Percentiles rank a stretch among this genome's conserved stretches.
phyloP scores from a whole-genome alignment of 148 eudicot genomes.

The Amaranthus cruentus region DNA sequence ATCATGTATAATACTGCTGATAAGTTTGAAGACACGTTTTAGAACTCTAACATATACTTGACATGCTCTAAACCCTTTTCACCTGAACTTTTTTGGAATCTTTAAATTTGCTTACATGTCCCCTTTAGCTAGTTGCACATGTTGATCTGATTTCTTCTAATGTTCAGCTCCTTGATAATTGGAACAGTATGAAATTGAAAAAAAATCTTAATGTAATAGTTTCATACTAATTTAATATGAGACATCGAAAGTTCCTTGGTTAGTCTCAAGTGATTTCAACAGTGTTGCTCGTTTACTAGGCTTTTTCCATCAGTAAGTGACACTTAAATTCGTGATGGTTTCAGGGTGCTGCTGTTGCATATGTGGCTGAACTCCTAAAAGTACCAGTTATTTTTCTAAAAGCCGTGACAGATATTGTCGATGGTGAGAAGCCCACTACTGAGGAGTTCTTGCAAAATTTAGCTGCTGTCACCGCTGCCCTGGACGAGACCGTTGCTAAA shows the following conservation, averaged over 20 bases:
- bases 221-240: no score
- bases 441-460: conserved; percentile 86
- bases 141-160: not conserved
- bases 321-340: conserved; percentile 18
- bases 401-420: conserved; percentile 90
- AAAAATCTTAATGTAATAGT: no score
- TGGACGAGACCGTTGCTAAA: conserved; percentile 55
- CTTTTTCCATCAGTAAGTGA: not conserved
- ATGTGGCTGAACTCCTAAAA: conserved; percentile 78
- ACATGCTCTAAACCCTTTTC: not conserved
- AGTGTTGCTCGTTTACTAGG: not conserved
- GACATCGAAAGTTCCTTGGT: no score
- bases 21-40: not conserved
- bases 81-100: not conserved
- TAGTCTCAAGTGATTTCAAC: conserved; percentile 6
- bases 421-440: conserved; percentile 82
- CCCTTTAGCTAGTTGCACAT: not conserved
- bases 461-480: conserved; percentile 63
- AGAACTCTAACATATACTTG: not conserved
- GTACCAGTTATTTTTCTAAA: conserved; percentile 83
- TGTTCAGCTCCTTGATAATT: not conserved
- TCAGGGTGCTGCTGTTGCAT: conserved; percentile 96
- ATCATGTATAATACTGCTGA: not conserved
- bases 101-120: not conserved
- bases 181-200: not conserved